Conservation (phyloP, 305 asterid species). For the Fraxinus greggii region DNA sequence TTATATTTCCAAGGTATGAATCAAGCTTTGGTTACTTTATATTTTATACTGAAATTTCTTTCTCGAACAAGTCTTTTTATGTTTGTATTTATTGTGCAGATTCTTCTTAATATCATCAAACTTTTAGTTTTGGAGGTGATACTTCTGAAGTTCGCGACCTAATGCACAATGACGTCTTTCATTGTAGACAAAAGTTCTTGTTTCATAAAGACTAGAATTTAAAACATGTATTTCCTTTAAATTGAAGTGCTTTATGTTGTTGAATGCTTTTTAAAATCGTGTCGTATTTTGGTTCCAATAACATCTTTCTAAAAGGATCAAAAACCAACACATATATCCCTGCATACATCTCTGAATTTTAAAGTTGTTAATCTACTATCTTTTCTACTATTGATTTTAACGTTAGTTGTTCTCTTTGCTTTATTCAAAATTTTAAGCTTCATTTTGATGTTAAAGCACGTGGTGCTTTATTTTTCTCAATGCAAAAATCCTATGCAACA, state of each 20-base stretch:
- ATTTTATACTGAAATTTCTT: slow-evolving; percentile 27
- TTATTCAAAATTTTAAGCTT: slow-evolving; percentile 11
- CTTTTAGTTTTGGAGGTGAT: slow-evolving; percentile 80
- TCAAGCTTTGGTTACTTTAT: slow-evolving; percentile 3
- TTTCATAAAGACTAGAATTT: slow-evolving; percentile 61
- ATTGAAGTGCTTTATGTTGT: slow-evolving; percentile 30
- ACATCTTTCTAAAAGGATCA: slow-evolving; percentile 44
- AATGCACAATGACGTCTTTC: slow-evolving; percentile 42
- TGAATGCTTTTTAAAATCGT: slow-evolving; percentile 49
- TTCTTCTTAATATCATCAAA: slow-evolving; percentile 75
- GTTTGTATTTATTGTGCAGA: slow-evolving; percentile 88
- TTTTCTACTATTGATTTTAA: slow-evolving; percentile 25
- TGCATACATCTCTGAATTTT: slow-evolving; percentile 30
- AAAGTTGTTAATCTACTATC: slow-evolving; percentile 26
- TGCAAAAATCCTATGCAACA: slow-evolving; percentile 1
- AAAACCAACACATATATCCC: slow-evolving; percentile 30
- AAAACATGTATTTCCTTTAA: slow-evolving; percentile 49
- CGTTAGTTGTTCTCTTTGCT: slow-evolving; percentile 16
- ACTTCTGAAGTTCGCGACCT: slow-evolving; percentile 50
- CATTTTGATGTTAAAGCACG: slow-evolving; percentile 10
- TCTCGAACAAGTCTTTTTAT: slow-evolving; percentile 45
- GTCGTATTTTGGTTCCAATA: slow-evolving; percentile 40
- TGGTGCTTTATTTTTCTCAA: neutral
- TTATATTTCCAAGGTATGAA: slow-evolving; percentile 22
- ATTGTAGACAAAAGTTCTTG: slow-evolving; percentile 48